Percentiles rank a stretch among this genome's conserved stretches.
These are phyloP conservation scores for Saccharomycopsis hybrid DNA, from an alignment of 1,139 yeast species.

Conservation along the genomic window DNA sequence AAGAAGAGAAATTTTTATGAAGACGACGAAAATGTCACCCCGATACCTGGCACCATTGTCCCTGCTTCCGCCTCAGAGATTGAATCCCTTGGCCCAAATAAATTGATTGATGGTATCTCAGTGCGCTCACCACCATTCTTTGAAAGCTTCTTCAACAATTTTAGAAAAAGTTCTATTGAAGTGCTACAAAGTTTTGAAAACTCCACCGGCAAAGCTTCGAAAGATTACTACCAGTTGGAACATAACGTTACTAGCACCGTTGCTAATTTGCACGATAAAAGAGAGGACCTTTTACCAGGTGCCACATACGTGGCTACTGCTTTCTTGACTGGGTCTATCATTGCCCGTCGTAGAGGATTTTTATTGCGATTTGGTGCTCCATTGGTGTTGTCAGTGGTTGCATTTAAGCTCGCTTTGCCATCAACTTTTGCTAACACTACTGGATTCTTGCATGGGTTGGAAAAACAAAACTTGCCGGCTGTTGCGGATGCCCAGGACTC, in stretches of 20 bases:
- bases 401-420: slow-evolving; percentile 76
- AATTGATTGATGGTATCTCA: slow-evolving; percentile 49
- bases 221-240: slow-evolving; percentile 53
- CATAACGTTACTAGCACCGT: slow-evolving; percentile 60
- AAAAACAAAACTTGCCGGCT: slow-evolving; percentile 56
- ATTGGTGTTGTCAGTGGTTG: slow-evolving; percentile 53
- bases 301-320: slow-evolving; percentile 66
- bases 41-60: slow-evolving; percentile 48
- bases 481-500: slow-evolving; percentile 62
- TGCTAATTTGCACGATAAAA: slow-evolving; percentile 59
- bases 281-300: slow-evolving; percentile 75
- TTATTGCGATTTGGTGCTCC: slow-evolving; percentile 59
- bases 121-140: slow-evolving; percentile 47
- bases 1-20: slow-evolving; percentile 51
- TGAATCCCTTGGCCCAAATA: slow-evolving; percentile 37
- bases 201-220: slow-evolving; percentile 36
- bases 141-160: slow-evolving; percentile 42
- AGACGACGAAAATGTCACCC: slow-evolving; percentile 45
- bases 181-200: slow-evolving; percentile 26
- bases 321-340: slow-evolving; percentile 71
- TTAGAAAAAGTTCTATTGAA: slow-evolving; percentile 37
- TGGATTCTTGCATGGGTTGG: slow-evolving; percentile 57
- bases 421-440: slow-evolving; percentile 64
- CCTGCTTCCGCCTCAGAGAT: slow-evolving; percentile 46
- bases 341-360: slow-evolving; percentile 66